phyloP scores from a whole-genome alignment of 768 basidiomycete genomes.

The Leccinellum luteum region DNA sequence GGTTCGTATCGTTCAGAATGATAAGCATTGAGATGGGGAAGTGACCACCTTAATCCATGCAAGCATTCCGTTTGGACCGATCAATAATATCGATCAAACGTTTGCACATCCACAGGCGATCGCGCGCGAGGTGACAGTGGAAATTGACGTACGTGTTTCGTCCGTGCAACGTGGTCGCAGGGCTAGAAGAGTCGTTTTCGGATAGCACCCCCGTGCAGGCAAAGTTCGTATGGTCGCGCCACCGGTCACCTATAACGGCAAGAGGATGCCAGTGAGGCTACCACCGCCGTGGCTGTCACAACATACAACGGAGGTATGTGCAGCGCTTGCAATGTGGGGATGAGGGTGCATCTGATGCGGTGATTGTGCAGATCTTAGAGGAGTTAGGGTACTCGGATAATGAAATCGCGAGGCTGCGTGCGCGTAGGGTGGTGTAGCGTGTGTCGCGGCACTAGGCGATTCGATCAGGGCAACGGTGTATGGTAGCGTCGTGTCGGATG shows the following conservation, averaged over 20 bases:
- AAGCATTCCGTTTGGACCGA: conserved; percentile 85
- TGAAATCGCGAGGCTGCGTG: conserved; percentile 44
- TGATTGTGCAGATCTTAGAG: conserved; percentile 32
- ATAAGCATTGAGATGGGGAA: conserved; percentile 4
- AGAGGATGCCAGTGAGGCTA: conserved; percentile 66
- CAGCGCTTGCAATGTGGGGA: conserved; percentile 1
- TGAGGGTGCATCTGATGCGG: conserved; percentile 1
- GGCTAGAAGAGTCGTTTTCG: conserved; percentile 12
- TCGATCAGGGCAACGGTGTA: not conserved
- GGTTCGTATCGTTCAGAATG: conserved; percentile 45
- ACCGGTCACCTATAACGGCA: conserved; percentile 78
- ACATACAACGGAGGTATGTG: conserved; percentile 70
- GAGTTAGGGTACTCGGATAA: conserved; percentile 42
- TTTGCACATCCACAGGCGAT: conserved; percentile 86
- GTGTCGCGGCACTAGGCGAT: conserved; percentile 11
- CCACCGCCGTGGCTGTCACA: conserved; percentile 89
- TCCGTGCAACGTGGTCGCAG: conserved; percentile 31
- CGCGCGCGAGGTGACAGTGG: conserved; percentile 71
- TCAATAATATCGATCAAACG: conserved; percentile 87
- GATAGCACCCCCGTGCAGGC: conserved; percentile 70
- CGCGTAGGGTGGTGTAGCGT: conserved; percentile 39
- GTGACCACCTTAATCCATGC: conserved; percentile 7
- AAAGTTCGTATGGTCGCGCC: conserved; percentile 78
- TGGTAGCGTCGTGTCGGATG: conserved; percentile 17
- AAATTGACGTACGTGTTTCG: conserved; percentile 63